Evolutionary conservation across 2,329 filamentous ascomycete species (phyloP), one percentile per base, ranked within the genome.

Genomic region (Fusarium sp.): DNA sequence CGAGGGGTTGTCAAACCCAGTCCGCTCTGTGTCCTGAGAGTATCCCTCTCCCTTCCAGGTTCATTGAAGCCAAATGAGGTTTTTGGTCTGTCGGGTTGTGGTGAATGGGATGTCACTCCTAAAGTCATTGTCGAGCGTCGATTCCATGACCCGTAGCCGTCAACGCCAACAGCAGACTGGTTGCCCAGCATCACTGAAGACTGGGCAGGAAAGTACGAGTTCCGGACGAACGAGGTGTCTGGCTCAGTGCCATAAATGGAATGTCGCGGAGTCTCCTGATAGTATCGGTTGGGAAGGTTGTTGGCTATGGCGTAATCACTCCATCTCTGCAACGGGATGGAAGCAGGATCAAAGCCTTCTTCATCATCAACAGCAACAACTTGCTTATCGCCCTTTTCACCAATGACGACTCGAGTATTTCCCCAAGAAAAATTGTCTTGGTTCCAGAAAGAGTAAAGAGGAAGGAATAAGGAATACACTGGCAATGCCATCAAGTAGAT

Each of bases 371-470:
- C 91, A 0, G 95, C 95, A 63, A 99, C 89, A 20, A 98, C 87
- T 80, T 97, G 91, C 86, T 97, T 98, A 81, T 90, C 90, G 71
- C 95, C 96, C 83, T 95, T 95, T 83, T 99, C 97, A 68, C 95
- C 96, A 76, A 98, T 94, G 76, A 99, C 97, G 74, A 99, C 91
- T 89, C 97, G 95, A 1, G 97, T 99, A 85, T 97, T 98, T 88
- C 97, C 97, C 97, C 97, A 99, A 3, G 92, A 92, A 88, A 99
- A 99, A 85, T 99, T 96, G 84, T 99, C 97, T 83, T 98, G 95
- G 85, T 98, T 97, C 97, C 97, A 99, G 92, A 99, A 99, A 0
- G 96, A 98, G 86, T 98, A 99, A 72, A 99, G 86, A 1, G 97
- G 97, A 12, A 99, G 89, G 72, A 97, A 81, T 78, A 99, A 94